phyloP scores from a whole-genome alignment of 805 yeast genomes.

The Lipomyces sp. region DNA sequence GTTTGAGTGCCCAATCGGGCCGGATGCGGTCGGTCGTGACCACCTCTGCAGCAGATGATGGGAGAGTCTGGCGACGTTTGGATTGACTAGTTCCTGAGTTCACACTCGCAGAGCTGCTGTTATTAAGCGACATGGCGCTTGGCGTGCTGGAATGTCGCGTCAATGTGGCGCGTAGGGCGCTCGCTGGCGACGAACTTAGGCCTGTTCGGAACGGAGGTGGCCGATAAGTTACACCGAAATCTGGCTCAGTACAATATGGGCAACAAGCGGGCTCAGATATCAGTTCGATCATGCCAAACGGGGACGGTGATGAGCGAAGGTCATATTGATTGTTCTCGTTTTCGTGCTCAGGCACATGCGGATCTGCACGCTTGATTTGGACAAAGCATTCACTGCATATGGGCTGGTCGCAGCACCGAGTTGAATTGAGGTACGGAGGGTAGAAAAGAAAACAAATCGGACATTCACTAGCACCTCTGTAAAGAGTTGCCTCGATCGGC shows the following conservation, averaged over 20 bases:
- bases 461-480: constrained; percentile 76
- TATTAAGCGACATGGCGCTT: constrained; percentile 21
- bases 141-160: constrained; percentile 30
- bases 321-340: constrained; percentile 42
- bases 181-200: constrained; percentile 32
- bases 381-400: constrained; percentile 97
- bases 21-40: constrained; percentile 80
- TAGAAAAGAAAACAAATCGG: constrained; percentile 92
- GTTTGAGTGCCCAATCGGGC: constrained; percentile 88
- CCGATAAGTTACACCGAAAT: constrained; percentile 83
- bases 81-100: constrained; percentile 8
- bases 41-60: constrained; percentile 70
- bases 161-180: constrained; percentile 30
- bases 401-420: constrained; percentile 90
- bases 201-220: constrained; percentile 64
- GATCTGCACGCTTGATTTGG: constrained; percentile 87
- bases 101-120: background rate
- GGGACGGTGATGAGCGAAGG: background rate
- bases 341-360: constrained; percentile 75
- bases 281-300: constrained; percentile 48
- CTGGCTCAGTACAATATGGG: constrained; percentile 88
- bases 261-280: constrained; percentile 88
- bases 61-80: constrained; percentile 49
- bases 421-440: constrained; percentile 75
- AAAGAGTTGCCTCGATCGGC: constrained; percentile 57